Evolutionary conservation across 2,329 filamentous ascomycete species (phyloP), one percentile per base, ranked within the genome.

Genomic region (Nannizziopsis barbatae): DNA sequence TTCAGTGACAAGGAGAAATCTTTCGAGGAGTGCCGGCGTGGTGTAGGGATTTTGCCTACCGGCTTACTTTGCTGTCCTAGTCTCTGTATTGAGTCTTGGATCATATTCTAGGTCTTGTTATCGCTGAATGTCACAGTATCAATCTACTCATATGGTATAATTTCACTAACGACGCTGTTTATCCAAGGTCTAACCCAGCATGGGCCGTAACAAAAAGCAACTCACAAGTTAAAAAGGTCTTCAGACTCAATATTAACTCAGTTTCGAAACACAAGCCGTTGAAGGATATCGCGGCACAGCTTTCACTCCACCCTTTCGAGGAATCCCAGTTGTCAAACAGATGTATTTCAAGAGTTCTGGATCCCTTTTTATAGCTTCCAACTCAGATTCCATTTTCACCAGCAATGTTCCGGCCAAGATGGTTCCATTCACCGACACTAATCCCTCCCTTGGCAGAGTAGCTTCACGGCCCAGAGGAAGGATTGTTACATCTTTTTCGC

Each of bases 401-500:
- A 80, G 76, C 52, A 79, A 60, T 3, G 75, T 79, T 1, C 75
- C 76, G 1, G 69, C 76, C 2, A 79, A 63, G 14, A 77, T 66
- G 0, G 76, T 79, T 2, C 76, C 76, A 52, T 80, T 79, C 32
- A 79, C 56, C 7, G 71, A 71, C 12, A 78, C 66, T 36, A 68
- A 64, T 33, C 65, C 60, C 2, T 58, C 58, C 5, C 62, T 61
- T 1, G 45, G 52, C 4, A 62, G 51, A 30, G 61, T 58, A 1
- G 42, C 55, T 4, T 62, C 65, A 31, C 63, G 55, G 12, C 68
- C 63, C 5, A 68, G 58, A 31, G 39, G 39, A 3, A 75, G 61
- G 32, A 58, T 60, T 0, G 65, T 65, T 8, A 66, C 67, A 55
- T 76, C 75, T 15, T 33, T 38, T 60, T 65, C 35, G 63, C 76